Evolutionary conservation across 257 asterid species (phyloP).

Genomic region (Rhazya stricta): DNA sequence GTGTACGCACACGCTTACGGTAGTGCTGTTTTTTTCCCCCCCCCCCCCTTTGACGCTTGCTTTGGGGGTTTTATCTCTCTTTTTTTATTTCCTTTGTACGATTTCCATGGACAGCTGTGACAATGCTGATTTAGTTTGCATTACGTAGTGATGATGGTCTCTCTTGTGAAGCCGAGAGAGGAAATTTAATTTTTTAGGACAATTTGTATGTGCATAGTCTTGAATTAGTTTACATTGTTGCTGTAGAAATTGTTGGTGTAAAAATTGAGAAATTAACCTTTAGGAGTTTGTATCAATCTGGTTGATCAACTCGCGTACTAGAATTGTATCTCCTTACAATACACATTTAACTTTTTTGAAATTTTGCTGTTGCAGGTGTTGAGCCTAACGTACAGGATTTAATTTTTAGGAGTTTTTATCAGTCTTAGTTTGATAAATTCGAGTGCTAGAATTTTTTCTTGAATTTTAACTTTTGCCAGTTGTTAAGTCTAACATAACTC

Average conservation of each 20-base stretch:
- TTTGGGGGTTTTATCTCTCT: neutral
- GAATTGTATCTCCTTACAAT: neutral
- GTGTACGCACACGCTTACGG: neutral
- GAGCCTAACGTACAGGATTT: neutral
- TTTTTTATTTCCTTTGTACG: too few relatives aligned
- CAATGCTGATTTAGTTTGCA: neutral
- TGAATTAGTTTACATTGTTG: neutral
- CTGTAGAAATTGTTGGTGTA: neutral
- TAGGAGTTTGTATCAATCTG: neutral
- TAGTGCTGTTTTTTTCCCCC: neutral
- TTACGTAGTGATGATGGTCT: neutral
- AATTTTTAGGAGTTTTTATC: neutral
- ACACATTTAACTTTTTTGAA: slow-evolving; percentile 1
- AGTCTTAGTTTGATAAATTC: neutral
- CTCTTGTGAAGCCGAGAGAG: too few relatives aligned
- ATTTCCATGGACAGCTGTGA: neutral
- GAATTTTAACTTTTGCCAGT: neutral
- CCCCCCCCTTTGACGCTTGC: neutral
- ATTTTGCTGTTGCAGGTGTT: neutral
- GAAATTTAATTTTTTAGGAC: neutral
- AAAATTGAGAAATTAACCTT: neutral
- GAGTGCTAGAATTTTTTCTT: neutral
- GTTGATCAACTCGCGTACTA: neutral
- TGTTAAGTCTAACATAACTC: slow-evolving; percentile 1
- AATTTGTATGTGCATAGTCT: neutral